A percentile compares a stretch with the other conserved stretches of the same genome.
These are phyloP conservation scores for Fraxinus sp. DNA, from an alignment of 305 asterid species.

Conservation along the genomic window DNA sequence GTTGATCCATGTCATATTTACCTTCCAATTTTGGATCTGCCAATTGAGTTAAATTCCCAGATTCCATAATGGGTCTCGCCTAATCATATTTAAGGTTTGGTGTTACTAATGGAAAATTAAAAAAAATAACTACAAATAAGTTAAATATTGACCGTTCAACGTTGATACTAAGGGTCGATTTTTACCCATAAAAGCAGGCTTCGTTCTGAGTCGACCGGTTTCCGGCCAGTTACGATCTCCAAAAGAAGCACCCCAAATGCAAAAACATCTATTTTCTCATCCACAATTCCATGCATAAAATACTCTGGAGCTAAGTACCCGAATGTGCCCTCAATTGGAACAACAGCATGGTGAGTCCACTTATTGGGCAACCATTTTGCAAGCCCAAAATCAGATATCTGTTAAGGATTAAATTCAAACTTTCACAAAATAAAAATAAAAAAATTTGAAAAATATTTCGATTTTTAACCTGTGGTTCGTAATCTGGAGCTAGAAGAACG, in stretches of 20 bases:
- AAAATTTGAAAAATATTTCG: neutral
- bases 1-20: slow-evolving; percentile 53
- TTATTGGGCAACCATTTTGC: slow-evolving; percentile 88
- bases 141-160: neutral
- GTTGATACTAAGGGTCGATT: neutral
- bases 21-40: slow-evolving; percentile 68
- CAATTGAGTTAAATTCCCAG: slow-evolving; percentile 57
- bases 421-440: neutral
- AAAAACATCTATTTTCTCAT: slow-evolving; percentile 76
- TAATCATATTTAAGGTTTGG: slow-evolving; percentile 3
- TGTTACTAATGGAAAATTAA: neutral
- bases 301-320: slow-evolving; percentile 88
- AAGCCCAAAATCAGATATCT: slow-evolving; percentile 85
- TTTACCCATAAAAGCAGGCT: slow-evolving; percentile 74
- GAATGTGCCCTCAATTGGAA: slow-evolving; percentile 80
- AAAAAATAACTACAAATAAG: neutral
- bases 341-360: slow-evolving; percentile 77
- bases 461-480: slow-evolving; percentile 64
- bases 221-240: slow-evolving; percentile 72
- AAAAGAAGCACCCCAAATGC: slow-evolving; percentile 75
- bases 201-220: slow-evolving; percentile 61
- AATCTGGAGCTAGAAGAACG: slow-evolving; percentile 72
- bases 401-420: neutral
- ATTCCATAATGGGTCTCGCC: slow-evolving; percentile 86
- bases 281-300: slow-evolving; percentile 80